phyloP scores from a whole-genome alignment of 768 basidiomycete species.

The Kwoniella shandongensis region DNA sequence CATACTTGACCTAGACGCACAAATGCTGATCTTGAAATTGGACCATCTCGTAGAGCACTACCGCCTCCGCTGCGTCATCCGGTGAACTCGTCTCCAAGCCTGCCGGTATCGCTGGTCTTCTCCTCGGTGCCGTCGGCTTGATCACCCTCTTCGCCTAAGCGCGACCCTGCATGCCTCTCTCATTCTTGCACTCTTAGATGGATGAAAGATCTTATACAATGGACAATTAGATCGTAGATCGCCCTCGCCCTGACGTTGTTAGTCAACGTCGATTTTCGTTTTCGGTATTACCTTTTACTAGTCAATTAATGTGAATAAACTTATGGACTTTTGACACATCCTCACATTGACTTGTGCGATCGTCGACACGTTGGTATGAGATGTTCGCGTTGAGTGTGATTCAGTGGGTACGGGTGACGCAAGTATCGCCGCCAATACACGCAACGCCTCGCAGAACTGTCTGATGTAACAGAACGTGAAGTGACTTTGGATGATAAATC shows the following conservation, averaged over 20 bases:
- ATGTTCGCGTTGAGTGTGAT: too few species aligned
- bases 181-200: slow-evolving; percentile 4
- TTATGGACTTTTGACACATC: not conserved
- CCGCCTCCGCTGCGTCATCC: slow-evolving; percentile 1
- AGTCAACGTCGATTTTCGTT: not conserved
- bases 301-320: not conserved
- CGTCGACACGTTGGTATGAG: too few species aligned
- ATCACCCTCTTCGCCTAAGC: slow-evolving; percentile 1
- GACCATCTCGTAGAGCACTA: slow-evolving; percentile 1
- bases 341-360: not conserved
- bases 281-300: not conserved
- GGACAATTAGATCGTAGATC: too few species aligned
- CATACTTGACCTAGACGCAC: not conserved
- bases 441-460: too few species aligned
- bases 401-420: too few species aligned
- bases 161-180: too few species aligned
- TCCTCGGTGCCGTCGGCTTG: slow-evolving; percentile 14
- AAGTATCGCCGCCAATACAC: too few species aligned
- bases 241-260: too few species aligned
- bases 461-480: too few species aligned
- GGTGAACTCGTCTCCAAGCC: slow-evolving; percentile 5
- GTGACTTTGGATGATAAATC: too few species aligned
- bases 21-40: not conserved
- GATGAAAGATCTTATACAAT: too few species aligned
- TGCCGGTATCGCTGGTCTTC: slow-evolving; percentile 1